Base-by-base conservation (phyloP, 1,139 yeast species). In the Nadsonia starkeyi-henricii region DNA sequence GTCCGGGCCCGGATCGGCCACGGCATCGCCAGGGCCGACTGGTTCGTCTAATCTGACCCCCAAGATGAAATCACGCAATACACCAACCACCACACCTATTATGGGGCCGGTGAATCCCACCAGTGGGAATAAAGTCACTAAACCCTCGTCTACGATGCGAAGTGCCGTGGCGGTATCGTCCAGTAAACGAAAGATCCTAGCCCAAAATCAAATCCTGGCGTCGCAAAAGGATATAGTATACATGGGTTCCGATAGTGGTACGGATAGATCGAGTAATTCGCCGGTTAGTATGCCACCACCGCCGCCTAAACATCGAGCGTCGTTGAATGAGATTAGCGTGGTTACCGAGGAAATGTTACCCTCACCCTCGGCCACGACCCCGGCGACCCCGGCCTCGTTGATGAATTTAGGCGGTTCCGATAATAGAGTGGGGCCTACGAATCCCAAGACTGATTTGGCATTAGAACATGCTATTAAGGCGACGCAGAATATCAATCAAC, bases 261-360 rank as follows among this genome's bases (percentile, higher is more conserved):
- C 39, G 15, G 39, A 33, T 15, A 8, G 39, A 33, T 33, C 39
- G 12, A 13, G 17, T 13, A 15, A 33, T 15, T 49, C 54, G 4
- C 52, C 53, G 12, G 47, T 53, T 7, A 48, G 52, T n/a, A 51
- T 54, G 41, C 39, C 45, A 1, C 20, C 51, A 1, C 48, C 48
- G 20, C 26, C 48, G 15, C 36, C 12, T 42, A 41, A 41, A 19
- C 44, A 30, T 30, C 37, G 41, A 20, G 48, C 21, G 51, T 56
- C 60, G 3, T 53, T 53, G 8, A 60, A 56, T 23, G 55, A 55
- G 42, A 49, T 53, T 45, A 9, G 28, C 28, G 28, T 23, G 9
- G 28, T 23, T 5, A 9, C 28, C 28, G 28, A 23, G 28, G 28
- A 23, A 23, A 9, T 5, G 9, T 57, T 60, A 12, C 62, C 51